A percentile compares a stretch with the other conserved stretches of the same genome.
Evolutionary conservation across 352 stramenopile species (phyloP).

Genomic region (Globisporangium nagaii): DNA sequence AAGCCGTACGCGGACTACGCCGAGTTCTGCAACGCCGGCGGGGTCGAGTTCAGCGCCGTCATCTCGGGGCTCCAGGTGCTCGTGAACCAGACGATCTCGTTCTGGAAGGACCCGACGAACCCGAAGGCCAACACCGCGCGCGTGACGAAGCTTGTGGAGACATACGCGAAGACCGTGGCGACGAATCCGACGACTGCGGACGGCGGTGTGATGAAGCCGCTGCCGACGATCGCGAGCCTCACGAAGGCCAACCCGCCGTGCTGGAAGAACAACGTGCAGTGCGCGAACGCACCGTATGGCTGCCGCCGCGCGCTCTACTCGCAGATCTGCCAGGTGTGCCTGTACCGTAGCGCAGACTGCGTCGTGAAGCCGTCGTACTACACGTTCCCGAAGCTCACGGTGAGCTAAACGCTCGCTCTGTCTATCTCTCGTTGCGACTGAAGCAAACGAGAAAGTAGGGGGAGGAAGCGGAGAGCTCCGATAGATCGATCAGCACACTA

Average conservation of each 20-base stretch:
- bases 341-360: conserved; percentile 19
- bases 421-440: no score
- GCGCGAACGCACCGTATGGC: conserved; percentile 33
- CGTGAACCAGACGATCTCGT: conserved; percentile 33
- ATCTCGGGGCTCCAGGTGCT: neutral
- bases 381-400: conserved; percentile 1
- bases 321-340: conserved; percentile 56
- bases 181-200: conserved; percentile 18
- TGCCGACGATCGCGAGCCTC: conserved; percentile 32
- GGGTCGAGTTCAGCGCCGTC: conserved; percentile 43
- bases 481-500: no score
- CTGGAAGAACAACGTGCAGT: conserved; percentile 51
- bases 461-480: no score
- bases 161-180: conserved; percentile 5
- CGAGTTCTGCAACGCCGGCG: conserved; percentile 58
- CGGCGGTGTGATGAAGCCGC: conserved; percentile 28
- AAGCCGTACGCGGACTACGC: conserved; percentile 49
- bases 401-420: no score
- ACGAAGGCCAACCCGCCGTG: conserved; percentile 45
- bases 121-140: conserved; percentile 42
- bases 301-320: conserved; percentile 44
- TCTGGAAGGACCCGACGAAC: conserved; percentile 55
- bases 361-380: conserved; percentile 18
- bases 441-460: no score
- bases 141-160: neutral